Conservation (phyloP, 345 rosid species). For the Boechera stricta region DNA sequence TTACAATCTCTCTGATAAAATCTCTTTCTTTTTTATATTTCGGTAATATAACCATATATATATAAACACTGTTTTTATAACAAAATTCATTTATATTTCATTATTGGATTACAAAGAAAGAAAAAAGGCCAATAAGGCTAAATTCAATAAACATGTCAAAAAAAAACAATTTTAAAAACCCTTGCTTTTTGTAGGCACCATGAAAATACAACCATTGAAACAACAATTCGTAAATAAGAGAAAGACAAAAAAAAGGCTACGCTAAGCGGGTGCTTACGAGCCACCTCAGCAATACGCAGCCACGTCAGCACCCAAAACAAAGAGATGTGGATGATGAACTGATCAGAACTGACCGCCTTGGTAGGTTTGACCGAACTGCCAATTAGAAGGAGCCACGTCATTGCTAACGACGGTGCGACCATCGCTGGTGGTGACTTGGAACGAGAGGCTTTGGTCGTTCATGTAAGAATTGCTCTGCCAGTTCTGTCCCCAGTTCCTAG, state of each 20-base stretch:
- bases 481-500: slow-evolving; percentile 98
- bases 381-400: slow-evolving; percentile 58
- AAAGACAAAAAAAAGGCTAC: slow-evolving; percentile 29
- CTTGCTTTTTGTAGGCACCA: slow-evolving; percentile 23
- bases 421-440: slow-evolving; percentile 91
- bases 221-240: slow-evolving; percentile 9
- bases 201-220: slow-evolving; percentile 33
- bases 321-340: slow-evolving; percentile 16
- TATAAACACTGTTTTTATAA: no score
- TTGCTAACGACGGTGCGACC: slow-evolving; percentile 74
- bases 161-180: not conserved
- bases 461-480: slow-evolving; percentile 95
- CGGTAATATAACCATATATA: no score
- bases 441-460: slow-evolving; percentile 82
- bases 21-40: no score
- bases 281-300: slow-evolving; percentile 77
- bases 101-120: slow-evolving; percentile 1
- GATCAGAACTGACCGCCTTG: slow-evolving; percentile 63
- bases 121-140: slow-evolving; percentile 19
- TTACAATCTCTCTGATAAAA: no score
- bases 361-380: slow-evolving; percentile 97
- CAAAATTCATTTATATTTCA: not conserved
- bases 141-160: slow-evolving; percentile 10
- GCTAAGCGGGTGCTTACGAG: slow-evolving; percentile 70
- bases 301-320: slow-evolving; percentile 39